A percentile compares a stretch with the other conserved stretches of the same genome.
Conservation (phyloP, 192 early-diverging fungal genomes). For the Coemansia sp. region DNA sequence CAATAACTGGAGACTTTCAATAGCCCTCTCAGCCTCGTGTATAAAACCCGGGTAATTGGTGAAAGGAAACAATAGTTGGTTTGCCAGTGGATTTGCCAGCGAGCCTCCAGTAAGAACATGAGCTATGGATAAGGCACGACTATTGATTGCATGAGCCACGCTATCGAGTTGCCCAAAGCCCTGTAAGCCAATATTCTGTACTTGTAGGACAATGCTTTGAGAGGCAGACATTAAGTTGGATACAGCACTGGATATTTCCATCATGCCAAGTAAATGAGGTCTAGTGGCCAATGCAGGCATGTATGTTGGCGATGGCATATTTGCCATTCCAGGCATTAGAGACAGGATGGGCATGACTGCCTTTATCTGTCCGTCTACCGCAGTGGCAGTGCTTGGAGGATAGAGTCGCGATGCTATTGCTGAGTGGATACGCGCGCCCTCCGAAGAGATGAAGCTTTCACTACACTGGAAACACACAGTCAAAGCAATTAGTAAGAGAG, state of each 20-base stretch:
- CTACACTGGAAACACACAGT: neutral
- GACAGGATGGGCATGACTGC: neutral
- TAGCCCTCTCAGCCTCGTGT: slow-evolving; percentile 16
- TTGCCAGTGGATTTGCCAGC: slow-evolving; percentile 29
- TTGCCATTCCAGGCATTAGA: neutral
- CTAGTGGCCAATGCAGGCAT: neutral
- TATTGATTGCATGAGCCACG: neutral
- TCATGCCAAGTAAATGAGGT: neutral
- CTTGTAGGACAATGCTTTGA: neutral
- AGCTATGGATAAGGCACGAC: slow-evolving; percentile 15
- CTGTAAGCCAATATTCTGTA: neutral
- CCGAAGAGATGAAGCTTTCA: neutral
- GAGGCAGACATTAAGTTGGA: neutral
- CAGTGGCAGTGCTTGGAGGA: neutral
- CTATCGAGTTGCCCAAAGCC: slow-evolving; percentile 4
- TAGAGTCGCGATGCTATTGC: neutral
- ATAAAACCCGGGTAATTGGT: slow-evolving; percentile 37
- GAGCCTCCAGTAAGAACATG: slow-evolving; percentile 20
- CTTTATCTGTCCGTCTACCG: neutral
- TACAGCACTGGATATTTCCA: neutral
- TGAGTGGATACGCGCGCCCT: slow-evolving; percentile 5
- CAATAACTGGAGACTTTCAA: slow-evolving; percentile 19
- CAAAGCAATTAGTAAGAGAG: neutral
- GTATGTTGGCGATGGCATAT: neutral
- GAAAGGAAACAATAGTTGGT: slow-evolving; percentile 26